Conservation (phyloP, 805 yeast genomes). For the Ogataea henricii region DNA sequence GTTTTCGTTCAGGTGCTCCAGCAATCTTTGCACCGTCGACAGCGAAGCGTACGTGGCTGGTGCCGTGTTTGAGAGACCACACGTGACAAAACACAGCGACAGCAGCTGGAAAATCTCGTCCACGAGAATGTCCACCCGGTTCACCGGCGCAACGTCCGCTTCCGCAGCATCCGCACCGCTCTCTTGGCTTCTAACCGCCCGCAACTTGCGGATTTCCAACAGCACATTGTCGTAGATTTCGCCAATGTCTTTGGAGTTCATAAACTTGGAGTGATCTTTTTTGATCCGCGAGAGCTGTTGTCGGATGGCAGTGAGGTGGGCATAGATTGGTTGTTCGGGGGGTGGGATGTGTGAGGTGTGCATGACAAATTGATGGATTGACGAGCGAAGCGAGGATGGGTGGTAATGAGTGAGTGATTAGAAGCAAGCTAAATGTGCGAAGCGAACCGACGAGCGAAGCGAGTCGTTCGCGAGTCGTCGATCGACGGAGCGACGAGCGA, state of each 20-base stretch:
- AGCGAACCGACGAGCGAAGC: too few species aligned
- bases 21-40: conserved; percentile 79
- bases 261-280: conserved; percentile 63
- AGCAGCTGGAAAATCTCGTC: conserved; percentile 91
- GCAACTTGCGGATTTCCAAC: conserved; percentile 52
- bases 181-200: conserved; percentile 48
- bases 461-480: too few species aligned
- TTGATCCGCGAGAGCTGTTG: conserved; percentile 49
- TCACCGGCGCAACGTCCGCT: conserved; percentile 17
- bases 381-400: too few species aligned
- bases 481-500: too few species aligned
- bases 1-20: conserved; percentile 80
- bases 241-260: conserved; percentile 70
- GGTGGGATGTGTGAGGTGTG: conserved; percentile 34
- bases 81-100: conserved; percentile 85
- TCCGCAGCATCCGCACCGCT: conserved; percentile 14
- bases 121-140: conserved; percentile 66
- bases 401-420: too few species aligned
- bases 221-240: conserved; percentile 60
- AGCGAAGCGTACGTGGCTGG: conserved; percentile 93
- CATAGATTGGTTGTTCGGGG: conserved; percentile 37
- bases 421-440: too few species aligned
- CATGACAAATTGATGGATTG: too few species aligned
- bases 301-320: conserved; percentile 45
- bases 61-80: conserved; percentile 86